Evolutionary conservation across 345 rosid genomes (phyloP).

Genomic region (Lumnitzera racemosa): DNA sequence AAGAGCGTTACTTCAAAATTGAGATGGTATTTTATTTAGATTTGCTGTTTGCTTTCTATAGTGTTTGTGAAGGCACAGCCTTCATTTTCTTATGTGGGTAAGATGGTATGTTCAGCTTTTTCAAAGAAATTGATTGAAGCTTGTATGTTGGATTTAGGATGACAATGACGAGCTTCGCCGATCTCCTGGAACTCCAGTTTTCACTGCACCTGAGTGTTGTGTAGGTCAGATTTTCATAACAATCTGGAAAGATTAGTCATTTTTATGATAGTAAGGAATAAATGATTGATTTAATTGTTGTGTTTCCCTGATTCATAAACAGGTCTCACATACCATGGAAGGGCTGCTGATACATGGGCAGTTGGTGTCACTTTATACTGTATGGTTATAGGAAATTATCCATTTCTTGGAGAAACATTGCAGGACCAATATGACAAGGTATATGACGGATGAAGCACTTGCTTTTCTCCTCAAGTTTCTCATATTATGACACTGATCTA

Average conservation of each 20-base stretch:
- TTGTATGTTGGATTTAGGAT: conserved; percentile 36
- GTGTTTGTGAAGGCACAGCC: no score
- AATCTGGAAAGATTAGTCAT: neutral
- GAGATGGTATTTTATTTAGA: neutral
- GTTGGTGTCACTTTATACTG: conserved; percentile 88
- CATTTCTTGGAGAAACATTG: conserved; percentile 90
- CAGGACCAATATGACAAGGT: conserved; percentile 98
- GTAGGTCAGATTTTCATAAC: conserved; percentile 41
- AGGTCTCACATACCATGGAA: conserved; percentile 85
- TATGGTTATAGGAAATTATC: conserved; percentile 80
- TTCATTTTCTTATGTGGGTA: no score
- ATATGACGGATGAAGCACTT: conserved; percentile 12
- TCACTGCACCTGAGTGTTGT: conserved; percentile 99
- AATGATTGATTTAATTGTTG: conserved; percentile 4
- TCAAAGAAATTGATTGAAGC: neutral
- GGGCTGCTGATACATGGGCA: conserved; percentile 97
- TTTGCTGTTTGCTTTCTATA: no score
- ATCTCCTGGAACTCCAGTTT: conserved; percentile 99
- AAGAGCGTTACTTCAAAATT: neutral
- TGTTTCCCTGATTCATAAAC: conserved; percentile 17
- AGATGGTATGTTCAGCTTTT: neutral
- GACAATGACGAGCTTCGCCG: conserved; percentile 92
- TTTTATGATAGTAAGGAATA: neutral
- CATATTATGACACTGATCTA: neutral
- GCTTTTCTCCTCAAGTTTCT: conserved; percentile 1